Conservation (phyloP, 495 filamentous ascomycete genomes). For the Penicillium samsonianum region DNA sequence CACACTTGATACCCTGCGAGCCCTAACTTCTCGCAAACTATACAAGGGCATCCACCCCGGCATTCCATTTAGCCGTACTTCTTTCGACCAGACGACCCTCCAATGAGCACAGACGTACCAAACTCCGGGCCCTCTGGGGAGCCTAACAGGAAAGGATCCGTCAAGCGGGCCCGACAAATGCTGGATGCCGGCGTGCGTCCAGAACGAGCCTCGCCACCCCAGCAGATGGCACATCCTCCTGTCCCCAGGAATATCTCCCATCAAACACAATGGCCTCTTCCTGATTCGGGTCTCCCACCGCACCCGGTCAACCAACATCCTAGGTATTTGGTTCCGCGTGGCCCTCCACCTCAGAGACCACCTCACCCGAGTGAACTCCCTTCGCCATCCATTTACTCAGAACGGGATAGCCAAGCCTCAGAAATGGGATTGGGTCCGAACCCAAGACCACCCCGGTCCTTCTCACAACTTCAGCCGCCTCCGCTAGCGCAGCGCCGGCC, state of each 20-base stretch:
- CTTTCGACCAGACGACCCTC: neutral
- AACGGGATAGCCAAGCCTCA: constrained; percentile 57
- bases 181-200: constrained; percentile 51
- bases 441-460: constrained; percentile 50
- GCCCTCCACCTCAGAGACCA: constrained; percentile 66
- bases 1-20: constrained; percentile 9
- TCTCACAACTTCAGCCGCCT: constrained; percentile 51
- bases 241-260: constrained; percentile 30
- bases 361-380: constrained; percentile 54
- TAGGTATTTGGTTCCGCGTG: constrained; percentile 50
- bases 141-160: constrained; percentile 40
- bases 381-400: constrained; percentile 44
- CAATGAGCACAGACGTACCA: constrained; percentile 23
- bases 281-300: constrained; percentile 38
- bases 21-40: constrained; percentile 4
- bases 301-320: constrained; percentile 36
- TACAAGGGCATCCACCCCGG: neutral
- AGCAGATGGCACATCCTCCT: constrained; percentile 19
- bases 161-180: constrained; percentile 53
- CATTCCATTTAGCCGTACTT: neutral
- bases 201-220: constrained; percentile 31
- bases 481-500: constrained; percentile 28
- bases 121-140: constrained; percentile 15
- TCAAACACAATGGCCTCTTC: constrained; percentile 44
- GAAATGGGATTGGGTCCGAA: constrained; percentile 44